Evolutionary conservation across 768 basidiomycete genomes (phyloP).

Genomic region (Pulveroboletus sp.): DNA sequence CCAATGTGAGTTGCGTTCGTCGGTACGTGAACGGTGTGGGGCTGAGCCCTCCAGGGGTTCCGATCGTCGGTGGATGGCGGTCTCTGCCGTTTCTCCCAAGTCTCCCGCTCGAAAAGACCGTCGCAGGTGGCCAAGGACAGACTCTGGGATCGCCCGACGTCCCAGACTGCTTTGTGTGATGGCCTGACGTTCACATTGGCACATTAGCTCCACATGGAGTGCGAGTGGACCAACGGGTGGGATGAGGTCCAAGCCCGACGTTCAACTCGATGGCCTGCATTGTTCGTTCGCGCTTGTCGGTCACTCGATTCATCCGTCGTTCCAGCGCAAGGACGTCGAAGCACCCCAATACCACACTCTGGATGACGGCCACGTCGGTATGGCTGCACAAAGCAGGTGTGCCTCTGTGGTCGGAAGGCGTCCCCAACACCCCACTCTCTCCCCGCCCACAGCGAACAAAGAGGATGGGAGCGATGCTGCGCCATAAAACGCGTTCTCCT

Average conservation of each 20-base stretch:
- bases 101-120: too few relatives aligned
- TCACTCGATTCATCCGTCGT: not conserved
- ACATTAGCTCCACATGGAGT: not conserved
- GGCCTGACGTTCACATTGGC: too few relatives aligned
- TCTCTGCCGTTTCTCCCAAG: too few relatives aligned
- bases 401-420: not conserved
- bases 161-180: too few relatives aligned
- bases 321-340: not conserved
- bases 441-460: conserved; percentile 2
- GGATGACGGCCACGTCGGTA: not conserved
- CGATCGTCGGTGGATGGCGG: too few relatives aligned
- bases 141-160: too few relatives aligned
- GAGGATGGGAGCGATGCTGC: not conserved
- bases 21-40: too few relatives aligned
- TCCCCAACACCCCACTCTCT: not conserved
- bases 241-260: too few relatives aligned
- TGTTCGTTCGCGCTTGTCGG: too few relatives aligned
- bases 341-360: not conserved
- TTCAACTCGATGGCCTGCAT: not conserved
- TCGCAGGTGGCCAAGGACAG: too few relatives aligned
- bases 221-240: not conserved
- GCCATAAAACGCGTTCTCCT: conserved; percentile 5
- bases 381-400: conserved; percentile 1
- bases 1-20: too few relatives aligned
- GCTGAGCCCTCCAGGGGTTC: too few relatives aligned